These are phyloP conservation scores for Eimeria tenella DNA, from an alignment of 169 alveolate genomes.

Conservation along the genomic window DNA sequence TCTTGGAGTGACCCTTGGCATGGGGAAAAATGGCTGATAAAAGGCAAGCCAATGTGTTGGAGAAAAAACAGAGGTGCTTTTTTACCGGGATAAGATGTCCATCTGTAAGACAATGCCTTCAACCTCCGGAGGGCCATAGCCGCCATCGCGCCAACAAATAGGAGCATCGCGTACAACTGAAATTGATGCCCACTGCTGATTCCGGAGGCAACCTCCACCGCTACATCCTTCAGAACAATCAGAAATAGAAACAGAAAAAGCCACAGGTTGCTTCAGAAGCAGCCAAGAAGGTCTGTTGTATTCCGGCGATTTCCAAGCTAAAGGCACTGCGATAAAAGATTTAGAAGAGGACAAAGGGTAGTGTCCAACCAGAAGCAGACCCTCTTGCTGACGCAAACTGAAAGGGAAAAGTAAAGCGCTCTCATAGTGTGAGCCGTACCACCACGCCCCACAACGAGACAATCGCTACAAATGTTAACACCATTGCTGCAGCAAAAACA, in stretches of 20 bases:
- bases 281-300: too few species aligned
- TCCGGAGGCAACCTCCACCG: conserved; percentile 50
- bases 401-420: background rate
- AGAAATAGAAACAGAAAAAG: background rate
- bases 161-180: conserved; percentile 42
- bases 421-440: conserved; percentile 30
- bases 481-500: conserved; percentile 63
- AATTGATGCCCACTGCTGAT: conserved; percentile 11
- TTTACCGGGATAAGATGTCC: conserved; percentile 51
- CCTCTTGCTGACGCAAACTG: background rate
- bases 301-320: too few species aligned
- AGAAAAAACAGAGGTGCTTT: background rate
- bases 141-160: conserved; percentile 29
- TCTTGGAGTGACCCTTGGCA: too few species aligned
- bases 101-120: conserved; percentile 57
- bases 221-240: conserved; percentile 2
- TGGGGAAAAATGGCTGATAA: too few species aligned
- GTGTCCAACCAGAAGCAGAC: too few species aligned
- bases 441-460: conserved; percentile 69
- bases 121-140: conserved; percentile 43
- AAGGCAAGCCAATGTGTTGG: background rate
- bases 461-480: conserved; percentile 41
- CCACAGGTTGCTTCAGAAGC: too few species aligned
- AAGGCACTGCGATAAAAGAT: too few species aligned
- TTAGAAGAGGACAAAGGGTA: too few species aligned